phyloP scores from a whole-genome alignment of 2,329 filamentous ascomycete genomes.

The Alternaria conjuncta region DNA sequence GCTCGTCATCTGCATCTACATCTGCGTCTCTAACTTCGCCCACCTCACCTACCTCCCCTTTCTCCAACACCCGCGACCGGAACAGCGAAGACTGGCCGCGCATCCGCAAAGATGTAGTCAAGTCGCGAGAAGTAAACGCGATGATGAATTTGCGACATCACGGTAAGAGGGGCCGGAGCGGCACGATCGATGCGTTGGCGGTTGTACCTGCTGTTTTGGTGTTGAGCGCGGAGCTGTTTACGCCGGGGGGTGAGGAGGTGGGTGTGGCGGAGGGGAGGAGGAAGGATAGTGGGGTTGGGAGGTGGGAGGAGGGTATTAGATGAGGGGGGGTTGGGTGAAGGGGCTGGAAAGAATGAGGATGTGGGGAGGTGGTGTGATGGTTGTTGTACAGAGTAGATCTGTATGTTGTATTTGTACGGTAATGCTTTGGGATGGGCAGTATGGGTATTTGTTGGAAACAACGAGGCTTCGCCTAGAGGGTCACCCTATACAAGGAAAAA shows the following conservation, averaged over 20 bases:
- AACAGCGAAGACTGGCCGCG: slow-evolving; percentile 25
- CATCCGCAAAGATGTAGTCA: slow-evolving; percentile 27
- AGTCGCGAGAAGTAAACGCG: slow-evolving; percentile 27
- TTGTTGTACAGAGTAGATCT: neutral
- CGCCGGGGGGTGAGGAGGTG: slow-evolving; percentile 26
- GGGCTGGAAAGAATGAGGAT: neutral
- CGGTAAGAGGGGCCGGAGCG: slow-evolving; percentile 23
- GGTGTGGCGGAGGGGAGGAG: neutral
- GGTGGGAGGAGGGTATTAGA: slow-evolving; percentile 33
- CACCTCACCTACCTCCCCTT: neutral
- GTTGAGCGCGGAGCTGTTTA: slow-evolving; percentile 45
- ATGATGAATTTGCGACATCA: slow-evolving; percentile 34
- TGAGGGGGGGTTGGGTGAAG: slow-evolving; percentile 2
- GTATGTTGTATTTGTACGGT: neutral
- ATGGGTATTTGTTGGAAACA: neutral
- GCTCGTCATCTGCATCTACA: slow-evolving; percentile 22
- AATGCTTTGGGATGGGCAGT: neutral
- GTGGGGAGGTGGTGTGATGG: neutral
- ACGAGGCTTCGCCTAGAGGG: too few species aligned
- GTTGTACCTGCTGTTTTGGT: slow-evolving; percentile 45
- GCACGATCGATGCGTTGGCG: slow-evolving; percentile 43
- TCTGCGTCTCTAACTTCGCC: slow-evolving; percentile 6
- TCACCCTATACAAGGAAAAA: too few species aligned
- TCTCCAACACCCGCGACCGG: neutral
- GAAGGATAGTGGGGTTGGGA: slow-evolving; percentile 27